A percentile compares a stretch with the other conserved stretches of the same genome.
phyloP scores from a whole-genome alignment of 176 grass and related monocot genomes.

The Puya raimondii region DNA sequence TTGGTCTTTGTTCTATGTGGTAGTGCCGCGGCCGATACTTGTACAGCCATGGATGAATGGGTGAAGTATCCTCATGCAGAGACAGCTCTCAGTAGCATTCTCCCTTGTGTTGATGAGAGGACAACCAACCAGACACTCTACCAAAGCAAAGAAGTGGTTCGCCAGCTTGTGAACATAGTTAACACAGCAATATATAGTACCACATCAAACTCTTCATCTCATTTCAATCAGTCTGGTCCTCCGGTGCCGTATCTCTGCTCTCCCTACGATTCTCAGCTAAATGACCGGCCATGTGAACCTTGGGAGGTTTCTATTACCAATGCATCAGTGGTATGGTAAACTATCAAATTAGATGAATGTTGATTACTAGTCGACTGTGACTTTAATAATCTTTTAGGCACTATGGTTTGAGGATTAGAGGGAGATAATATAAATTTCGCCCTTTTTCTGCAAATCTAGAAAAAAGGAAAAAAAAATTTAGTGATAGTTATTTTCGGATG shows the following conservation, averaged over 20 bases:
- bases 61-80: constrained; percentile 71
- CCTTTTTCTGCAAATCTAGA: no score
- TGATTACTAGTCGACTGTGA: background rate
- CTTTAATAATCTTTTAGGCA: no score
- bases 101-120: constrained; percentile 80
- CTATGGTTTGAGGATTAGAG: no score
- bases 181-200: constrained; percentile 62
- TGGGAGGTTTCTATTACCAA: constrained; percentile 66
- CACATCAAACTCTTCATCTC: constrained; percentile 35
- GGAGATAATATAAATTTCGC: no score
- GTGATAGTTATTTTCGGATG: no score
- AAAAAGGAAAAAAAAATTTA: no score
- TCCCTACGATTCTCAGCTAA: constrained; percentile 54
- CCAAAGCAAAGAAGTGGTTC: constrained; percentile 74
- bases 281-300: constrained; percentile 45
- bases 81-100: constrained; percentile 76
- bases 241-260: constrained; percentile 74
- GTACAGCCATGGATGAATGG: constrained; percentile 83
- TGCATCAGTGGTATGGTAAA: constrained; percentile 47
- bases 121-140: constrained; percentile 82
- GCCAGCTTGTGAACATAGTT: constrained; percentile 55
- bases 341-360: background rate
- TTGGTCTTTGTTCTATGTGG: background rate
- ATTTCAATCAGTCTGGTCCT: constrained; percentile 44
- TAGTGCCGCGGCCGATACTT: constrained; percentile 75